Conservation (phyloP, 192 early-diverging fungal species). For the Linnemannia exigua region DNA sequence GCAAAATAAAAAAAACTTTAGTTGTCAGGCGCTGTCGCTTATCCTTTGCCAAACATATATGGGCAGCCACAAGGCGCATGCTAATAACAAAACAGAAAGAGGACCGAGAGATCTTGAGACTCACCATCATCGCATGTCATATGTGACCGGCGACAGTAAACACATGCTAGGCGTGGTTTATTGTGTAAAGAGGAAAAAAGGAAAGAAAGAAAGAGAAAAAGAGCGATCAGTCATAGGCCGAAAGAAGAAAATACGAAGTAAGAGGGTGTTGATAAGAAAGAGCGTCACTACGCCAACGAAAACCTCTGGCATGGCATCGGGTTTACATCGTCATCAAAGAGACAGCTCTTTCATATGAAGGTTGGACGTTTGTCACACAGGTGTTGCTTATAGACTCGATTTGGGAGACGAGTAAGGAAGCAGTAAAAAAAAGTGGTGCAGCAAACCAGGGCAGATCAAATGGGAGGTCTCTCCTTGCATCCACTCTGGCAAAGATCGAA, state of each 20-base stretch:
- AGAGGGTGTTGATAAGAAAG: too few relatives aligned
- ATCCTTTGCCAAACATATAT: background rate
- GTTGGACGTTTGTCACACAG: too few relatives aligned
- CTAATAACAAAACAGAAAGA: background rate
- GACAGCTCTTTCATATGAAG: background rate
- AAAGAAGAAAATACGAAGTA: slow-evolving; percentile 4
- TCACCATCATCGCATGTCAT: slow-evolving; percentile 94
- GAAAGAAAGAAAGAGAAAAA: background rate
- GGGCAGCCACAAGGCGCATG: background rate
- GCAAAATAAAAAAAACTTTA: background rate
- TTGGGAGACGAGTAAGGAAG: too few relatives aligned
- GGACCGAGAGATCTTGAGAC: slow-evolving; percentile 29
- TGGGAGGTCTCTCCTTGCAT: too few relatives aligned
- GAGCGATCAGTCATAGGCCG: slow-evolving; percentile 29
- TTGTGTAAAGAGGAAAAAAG: background rate
- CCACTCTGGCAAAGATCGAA: too few relatives aligned
- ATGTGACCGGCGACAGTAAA: slow-evolving; percentile 95
- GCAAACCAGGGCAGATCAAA: too few relatives aligned
- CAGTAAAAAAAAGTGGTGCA: too few relatives aligned
- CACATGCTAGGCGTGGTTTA: slow-evolving; percentile 78
- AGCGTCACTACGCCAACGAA: too few relatives aligned
- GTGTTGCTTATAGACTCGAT: too few relatives aligned
- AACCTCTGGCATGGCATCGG: too few relatives aligned
- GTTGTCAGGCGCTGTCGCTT: background rate
- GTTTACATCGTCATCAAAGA: background rate